Evolutionary conservation across 257 asterid species (phyloP).

Genomic region (Eucommia ulmoides): DNA sequence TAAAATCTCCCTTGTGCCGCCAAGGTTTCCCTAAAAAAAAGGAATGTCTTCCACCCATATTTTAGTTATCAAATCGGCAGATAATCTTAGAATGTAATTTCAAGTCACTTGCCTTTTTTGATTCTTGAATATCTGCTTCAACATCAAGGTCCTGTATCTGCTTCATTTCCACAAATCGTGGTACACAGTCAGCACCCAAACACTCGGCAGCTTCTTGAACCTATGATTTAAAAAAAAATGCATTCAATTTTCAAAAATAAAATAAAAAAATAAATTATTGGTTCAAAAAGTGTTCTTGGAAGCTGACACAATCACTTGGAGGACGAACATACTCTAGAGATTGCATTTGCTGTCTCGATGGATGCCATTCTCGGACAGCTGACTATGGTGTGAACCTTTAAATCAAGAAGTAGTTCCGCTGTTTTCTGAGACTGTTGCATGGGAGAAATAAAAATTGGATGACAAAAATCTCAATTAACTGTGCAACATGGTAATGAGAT

Average conservation of each 20-base stretch:
- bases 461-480: background rate
- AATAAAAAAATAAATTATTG: too few species aligned
- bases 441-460: slow-evolving; percentile 1
- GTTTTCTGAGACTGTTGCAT: slow-evolving; percentile 74
- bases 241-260: background rate
- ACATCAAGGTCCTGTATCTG: slow-evolving; percentile 44
- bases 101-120: slow-evolving; percentile 35
- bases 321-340: slow-evolving; percentile 45
- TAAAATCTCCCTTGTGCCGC: too few species aligned
- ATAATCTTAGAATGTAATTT: background rate
- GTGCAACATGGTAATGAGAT: slow-evolving; percentile 1
- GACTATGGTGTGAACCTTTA: slow-evolving; percentile 46
- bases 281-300: too few species aligned
- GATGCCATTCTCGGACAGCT: slow-evolving; percentile 56
- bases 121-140: slow-evolving; percentile 39
- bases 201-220: slow-evolving; percentile 96
- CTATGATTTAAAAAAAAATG: slow-evolving; percentile 17
- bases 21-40: too few species aligned
- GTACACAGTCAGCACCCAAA: slow-evolving; percentile 72
- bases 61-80: too few species aligned
- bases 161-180: slow-evolving; percentile 59
- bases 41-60: too few species aligned
- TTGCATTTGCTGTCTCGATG: slow-evolving; percentile 62
- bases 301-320: background rate
- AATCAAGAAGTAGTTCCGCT: slow-evolving; percentile 84